Conservation (phyloP, 768 basidiomycete genomes). For the Hygrophorus pudorinus region DNA sequence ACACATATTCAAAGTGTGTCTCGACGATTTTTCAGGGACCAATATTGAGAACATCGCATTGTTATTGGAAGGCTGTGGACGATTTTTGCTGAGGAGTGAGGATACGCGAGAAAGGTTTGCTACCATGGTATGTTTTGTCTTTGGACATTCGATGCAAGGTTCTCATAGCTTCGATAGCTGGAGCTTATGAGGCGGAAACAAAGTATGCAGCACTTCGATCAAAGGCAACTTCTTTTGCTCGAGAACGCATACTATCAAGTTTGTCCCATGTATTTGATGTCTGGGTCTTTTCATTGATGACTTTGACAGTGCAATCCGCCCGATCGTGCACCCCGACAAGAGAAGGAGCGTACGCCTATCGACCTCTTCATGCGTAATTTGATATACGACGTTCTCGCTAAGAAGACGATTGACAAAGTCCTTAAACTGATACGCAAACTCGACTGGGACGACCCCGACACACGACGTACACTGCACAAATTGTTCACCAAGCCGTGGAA, state of each 20-base stretch:
- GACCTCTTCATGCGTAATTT: conserved; percentile 94
- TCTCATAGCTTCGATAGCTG: conserved; percentile 35
- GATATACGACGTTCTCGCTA: conserved; percentile 87
- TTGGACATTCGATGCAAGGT: conserved; percentile 1
- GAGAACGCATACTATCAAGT: conserved; percentile 99
- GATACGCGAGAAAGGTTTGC: conserved; percentile 80
- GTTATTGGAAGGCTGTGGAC: conserved; percentile 86
- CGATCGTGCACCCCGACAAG: conserved; percentile 76
- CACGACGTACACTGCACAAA: conserved; percentile 63
- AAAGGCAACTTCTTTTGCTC: conserved; percentile 76
- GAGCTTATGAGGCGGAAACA: conserved; percentile 95
- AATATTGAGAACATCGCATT: conserved; percentile 93
- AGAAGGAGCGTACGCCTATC: conserved; percentile 77
- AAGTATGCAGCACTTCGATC: conserved; percentile 86
- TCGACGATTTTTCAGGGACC: conserved; percentile 88
- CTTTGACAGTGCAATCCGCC: conserved; percentile 84
- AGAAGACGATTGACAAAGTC: conserved; percentile 94
- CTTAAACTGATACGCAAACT: conserved; percentile 87
- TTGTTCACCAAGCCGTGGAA: conserved; percentile 99
- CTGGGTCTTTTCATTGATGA: not conserved
- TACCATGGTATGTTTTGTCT: conserved; percentile 56
- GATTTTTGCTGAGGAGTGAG: conserved; percentile 82
- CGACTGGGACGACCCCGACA: conserved; percentile 78
- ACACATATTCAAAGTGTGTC: conserved; percentile 93
- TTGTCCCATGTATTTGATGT: conserved; percentile 6